phyloP scores from a whole-genome alignment of 139 green algal species.

The Eudorina sp. region DNA sequence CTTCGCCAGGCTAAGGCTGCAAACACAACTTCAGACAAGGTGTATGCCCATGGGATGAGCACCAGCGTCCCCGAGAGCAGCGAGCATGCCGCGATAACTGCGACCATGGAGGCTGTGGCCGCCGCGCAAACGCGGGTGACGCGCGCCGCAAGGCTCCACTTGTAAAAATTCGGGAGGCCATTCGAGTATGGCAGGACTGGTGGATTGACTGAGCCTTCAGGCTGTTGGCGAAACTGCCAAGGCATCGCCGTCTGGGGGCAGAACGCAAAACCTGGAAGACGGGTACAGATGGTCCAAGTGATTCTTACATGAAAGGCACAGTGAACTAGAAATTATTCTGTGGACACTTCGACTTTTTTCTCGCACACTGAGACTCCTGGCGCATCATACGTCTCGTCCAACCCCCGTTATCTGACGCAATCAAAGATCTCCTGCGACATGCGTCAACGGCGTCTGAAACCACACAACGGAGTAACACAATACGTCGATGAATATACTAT shows the following conservation, averaged over 20 bases:
- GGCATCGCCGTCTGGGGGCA: too few relatives aligned
- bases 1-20: not conserved
- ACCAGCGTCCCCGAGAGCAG: not conserved
- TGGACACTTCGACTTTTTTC: too few relatives aligned
- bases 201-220: too few relatives aligned
- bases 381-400: not conserved
- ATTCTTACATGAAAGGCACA: too few relatives aligned
- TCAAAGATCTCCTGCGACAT: not conserved
- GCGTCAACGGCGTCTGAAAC: too few relatives aligned
- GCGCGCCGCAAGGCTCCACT: not conserved
- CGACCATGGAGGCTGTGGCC: slow-evolving; percentile 1
- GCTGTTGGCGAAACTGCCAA: too few relatives aligned
- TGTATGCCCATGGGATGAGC: slow-evolving; percentile 5
- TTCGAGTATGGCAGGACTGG: slow-evolving; percentile 2
- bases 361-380: too few relatives aligned
- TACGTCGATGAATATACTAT: not conserved
- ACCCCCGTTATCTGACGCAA: slow-evolving; percentile 16
- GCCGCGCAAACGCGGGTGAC: slow-evolving; percentile 13
- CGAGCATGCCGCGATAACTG: not conserved
- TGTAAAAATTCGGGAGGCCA: slow-evolving; percentile 17
- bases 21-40: not conserved
- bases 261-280: too few relatives aligned
- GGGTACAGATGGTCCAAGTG: too few relatives aligned
- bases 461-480: too few relatives aligned
- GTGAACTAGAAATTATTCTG: too few relatives aligned